A percentile compares a stretch with the other conserved stretches of the same genome.
Conservation (phyloP, 1,284 basidiomycete genomes). For the Golubevia pallescens region DNA sequence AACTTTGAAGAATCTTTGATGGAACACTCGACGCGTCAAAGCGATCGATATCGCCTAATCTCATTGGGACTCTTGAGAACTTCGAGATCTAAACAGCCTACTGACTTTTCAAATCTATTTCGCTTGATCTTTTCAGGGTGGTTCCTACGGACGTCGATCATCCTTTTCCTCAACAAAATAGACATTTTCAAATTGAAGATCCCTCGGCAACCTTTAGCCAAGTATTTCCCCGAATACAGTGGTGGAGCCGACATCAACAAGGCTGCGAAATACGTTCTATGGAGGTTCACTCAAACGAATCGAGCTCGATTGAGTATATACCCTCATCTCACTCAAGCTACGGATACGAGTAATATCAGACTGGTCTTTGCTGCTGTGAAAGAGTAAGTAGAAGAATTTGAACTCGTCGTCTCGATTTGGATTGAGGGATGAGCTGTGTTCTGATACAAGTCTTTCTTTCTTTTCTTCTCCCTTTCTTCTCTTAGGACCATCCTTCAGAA, state of each 20-base stretch:
- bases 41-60: no score
- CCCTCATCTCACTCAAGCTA: slow-evolving; percentile 77
- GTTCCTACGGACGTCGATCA: slow-evolving; percentile 91
- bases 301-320: slow-evolving; percentile 85
- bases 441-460: neutral
- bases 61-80: no score
- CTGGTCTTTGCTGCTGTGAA: slow-evolving; percentile 96
- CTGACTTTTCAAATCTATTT: neutral
- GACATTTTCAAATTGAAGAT: slow-evolving; percentile 94
- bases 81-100: neutral
- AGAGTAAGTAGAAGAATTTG: slow-evolving; percentile 67
- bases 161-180: slow-evolving; percentile 94
- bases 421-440: neutral
- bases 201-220: slow-evolving; percentile 75
- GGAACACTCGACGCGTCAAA: no score
- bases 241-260: slow-evolving; percentile 91
- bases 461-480: neutral
- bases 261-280: slow-evolving; percentile 95
- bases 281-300: slow-evolving; percentile 96
- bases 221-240: slow-evolving; percentile 93
- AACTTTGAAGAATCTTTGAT: neutral
- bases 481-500: slow-evolving; percentile 30
- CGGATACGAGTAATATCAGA: slow-evolving; percentile 74
- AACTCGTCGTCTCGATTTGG: slow-evolving; percentile 1
- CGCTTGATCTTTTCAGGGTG: slow-evolving; percentile 72